A percentile compares a stretch with the other conserved stretches of the same genome.
Evolutionary conservation across 1,284 basidiomycete species (phyloP).

Genomic region (Sphaerobolus stellatus): DNA sequence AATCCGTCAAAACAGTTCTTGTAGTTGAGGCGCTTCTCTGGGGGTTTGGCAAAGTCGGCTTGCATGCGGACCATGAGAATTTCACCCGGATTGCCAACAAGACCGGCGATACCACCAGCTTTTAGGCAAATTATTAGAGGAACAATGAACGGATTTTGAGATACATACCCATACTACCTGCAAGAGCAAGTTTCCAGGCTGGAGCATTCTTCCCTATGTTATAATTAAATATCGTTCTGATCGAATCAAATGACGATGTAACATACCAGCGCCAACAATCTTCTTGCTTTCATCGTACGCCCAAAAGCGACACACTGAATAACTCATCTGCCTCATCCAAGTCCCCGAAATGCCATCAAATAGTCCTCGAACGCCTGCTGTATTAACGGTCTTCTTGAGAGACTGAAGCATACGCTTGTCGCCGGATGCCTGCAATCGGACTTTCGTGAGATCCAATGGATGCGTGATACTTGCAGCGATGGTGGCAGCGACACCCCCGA

Average conservation of each 20-base stretch:
- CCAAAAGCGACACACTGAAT: conserved; percentile 90
- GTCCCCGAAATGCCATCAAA: conserved; percentile 89
- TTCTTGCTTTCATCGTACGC: conserved; percentile 92
- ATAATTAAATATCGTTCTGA: not conserved
- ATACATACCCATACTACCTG: conserved; percentile 77
- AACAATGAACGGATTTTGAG: not conserved
- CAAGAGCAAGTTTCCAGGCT: conserved; percentile 77
- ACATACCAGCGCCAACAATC: conserved; percentile 60
- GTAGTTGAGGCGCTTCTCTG: conserved; percentile 83
- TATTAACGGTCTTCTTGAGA: conserved; percentile 72
- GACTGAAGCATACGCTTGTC: conserved; percentile 85
- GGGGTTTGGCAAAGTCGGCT: conserved; percentile 84
- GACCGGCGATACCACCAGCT: conserved; percentile 80
- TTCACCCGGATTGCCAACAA: conserved; percentile 89
- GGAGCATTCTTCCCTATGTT: conserved; percentile 56
- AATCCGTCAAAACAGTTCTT: conserved; percentile 84
- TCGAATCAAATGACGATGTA: not conserved
- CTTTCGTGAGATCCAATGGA: conserved; percentile 87
- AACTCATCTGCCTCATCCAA: conserved; percentile 90
- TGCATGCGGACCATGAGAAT: conserved; percentile 85
- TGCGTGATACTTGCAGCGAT: conserved; percentile 82
- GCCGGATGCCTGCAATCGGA: conserved; percentile 81
- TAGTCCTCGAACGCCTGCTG: conserved; percentile 71
- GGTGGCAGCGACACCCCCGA: conserved; percentile 78
- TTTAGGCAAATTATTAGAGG: conserved; percentile 18